These are phyloP conservation scores for Pseudozyma sp. DNA, from an alignment of 1,284 basidiomycete genomes.

Conservation along the genomic window DNA sequence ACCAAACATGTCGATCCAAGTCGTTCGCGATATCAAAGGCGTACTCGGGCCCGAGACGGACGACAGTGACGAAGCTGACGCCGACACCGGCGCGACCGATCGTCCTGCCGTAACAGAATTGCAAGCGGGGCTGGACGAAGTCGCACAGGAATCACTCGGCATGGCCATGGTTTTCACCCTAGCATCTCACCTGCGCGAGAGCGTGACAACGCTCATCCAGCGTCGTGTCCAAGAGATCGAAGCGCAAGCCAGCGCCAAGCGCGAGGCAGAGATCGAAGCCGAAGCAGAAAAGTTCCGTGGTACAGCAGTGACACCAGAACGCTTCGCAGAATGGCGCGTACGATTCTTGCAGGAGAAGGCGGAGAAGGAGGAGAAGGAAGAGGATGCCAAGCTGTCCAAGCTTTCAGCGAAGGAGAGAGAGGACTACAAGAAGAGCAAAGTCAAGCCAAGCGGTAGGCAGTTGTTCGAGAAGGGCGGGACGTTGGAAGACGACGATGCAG, in stretches of 20 bases:
- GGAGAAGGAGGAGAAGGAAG: conserved; percentile 75
- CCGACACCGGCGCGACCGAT: conserved; percentile 4
- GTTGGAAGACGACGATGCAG: conserved; percentile 50
- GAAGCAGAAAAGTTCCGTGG: conserved; percentile 89
- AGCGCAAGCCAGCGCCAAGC: conserved; percentile 74
- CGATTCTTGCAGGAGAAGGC: conserved; percentile 73
- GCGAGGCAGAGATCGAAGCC: conserved; percentile 80
- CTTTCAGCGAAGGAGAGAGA: conserved; percentile 87
- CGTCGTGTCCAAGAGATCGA: conserved; percentile 75
- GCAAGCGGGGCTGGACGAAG: conserved; percentile 73
- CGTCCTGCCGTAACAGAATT: conserved; percentile 32
- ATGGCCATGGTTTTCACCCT: conserved; percentile 99
- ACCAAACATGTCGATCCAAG: conserved; percentile 79
- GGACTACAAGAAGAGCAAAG: conserved; percentile 79
- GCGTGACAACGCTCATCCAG: conserved; percentile 73
- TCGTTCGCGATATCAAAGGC: conserved; percentile 71
- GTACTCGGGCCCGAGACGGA: conserved; percentile 40
- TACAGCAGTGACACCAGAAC: conserved; percentile 85
- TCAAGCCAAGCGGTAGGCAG: conserved; percentile 76
- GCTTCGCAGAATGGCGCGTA: conserved; percentile 83
- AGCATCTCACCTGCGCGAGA: conserved; percentile 85
- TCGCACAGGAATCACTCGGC: conserved; percentile 87
- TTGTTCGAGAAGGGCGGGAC: conserved; percentile 56
- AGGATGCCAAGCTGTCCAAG: conserved; percentile 81
- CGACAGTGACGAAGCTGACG: conserved; percentile 9